Evolutionary conservation across 2,329 filamentous ascomycete species (phyloP).

Genomic region (Calonectria pseudoturangicola): DNA sequence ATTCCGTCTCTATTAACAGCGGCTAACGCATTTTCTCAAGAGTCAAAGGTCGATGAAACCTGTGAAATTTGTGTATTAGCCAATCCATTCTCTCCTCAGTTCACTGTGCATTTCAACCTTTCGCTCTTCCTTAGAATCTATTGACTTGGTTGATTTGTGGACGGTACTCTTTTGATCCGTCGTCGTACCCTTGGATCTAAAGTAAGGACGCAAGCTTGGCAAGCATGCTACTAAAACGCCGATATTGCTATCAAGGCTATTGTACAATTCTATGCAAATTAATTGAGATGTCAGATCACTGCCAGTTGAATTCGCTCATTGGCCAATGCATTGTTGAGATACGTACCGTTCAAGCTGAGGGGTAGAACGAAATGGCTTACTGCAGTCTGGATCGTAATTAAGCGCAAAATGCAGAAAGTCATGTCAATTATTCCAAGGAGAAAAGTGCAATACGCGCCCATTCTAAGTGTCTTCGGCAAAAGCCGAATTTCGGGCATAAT

Average conservation of each 20-base stretch:
- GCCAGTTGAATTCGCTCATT: background rate
- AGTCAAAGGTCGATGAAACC: background rate
- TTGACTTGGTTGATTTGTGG: background rate
- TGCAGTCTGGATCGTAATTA: background rate
- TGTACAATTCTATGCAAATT: background rate
- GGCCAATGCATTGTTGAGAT: background rate
- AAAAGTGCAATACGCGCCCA: background rate
- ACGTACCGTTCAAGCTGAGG: background rate
- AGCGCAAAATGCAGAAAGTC: background rate
- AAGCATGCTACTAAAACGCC: background rate
- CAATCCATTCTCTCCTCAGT: background rate
- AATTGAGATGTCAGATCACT: background rate
- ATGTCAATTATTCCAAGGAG: background rate
- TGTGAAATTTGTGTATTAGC: background rate
- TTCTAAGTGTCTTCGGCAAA: background rate
- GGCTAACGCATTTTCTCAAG: background rate
- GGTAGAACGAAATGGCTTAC: background rate
- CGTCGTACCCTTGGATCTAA: background rate
- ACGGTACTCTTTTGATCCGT: background rate
- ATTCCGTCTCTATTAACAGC: no score
- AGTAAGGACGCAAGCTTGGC: background rate
- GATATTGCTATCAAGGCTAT: background rate
- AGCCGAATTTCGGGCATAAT: background rate
- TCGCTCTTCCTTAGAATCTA: background rate
- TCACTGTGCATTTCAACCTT: background rate